phyloP scores from a whole-genome alignment of 2,329 filamentous ascomycete genomes.

The Gnomoniopsis smithogilvyi region DNA sequence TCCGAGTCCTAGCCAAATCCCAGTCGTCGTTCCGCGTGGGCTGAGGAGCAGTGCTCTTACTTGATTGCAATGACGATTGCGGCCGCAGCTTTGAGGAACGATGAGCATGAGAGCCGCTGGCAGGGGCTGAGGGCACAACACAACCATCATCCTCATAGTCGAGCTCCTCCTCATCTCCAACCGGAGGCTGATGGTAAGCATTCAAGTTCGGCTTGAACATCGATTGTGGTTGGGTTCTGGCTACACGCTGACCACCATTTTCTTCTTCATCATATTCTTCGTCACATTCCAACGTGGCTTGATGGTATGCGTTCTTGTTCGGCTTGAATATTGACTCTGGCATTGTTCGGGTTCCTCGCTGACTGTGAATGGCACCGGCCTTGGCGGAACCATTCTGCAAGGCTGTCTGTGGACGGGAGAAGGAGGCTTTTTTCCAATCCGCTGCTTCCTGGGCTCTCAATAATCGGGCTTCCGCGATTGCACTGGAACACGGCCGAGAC shows the following conservation, averaged over 20 bases:
- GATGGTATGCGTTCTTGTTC: background rate
- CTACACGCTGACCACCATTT: too few relatives aligned
- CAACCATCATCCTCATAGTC: too few relatives aligned
- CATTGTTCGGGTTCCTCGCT: background rate
- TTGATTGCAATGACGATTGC: background rate
- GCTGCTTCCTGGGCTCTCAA: background rate
- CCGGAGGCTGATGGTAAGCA: too few relatives aligned
- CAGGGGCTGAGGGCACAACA: too few relatives aligned
- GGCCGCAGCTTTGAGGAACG: background rate
- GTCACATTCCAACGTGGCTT: too few relatives aligned
- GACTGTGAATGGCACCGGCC: background rate
- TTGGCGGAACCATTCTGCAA: background rate
- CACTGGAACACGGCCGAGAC: background rate
- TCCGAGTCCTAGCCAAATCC: background rate
- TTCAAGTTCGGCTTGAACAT: too few relatives aligned
- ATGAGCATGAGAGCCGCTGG: background rate
- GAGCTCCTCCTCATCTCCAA: too few relatives aligned
- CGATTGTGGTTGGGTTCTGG: too few relatives aligned
- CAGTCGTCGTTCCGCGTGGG: background rate
- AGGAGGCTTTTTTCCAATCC: background rate
- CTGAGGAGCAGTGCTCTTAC: background rate
- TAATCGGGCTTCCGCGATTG: background rate
- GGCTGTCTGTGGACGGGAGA: background rate
- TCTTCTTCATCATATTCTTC: too few relatives aligned
- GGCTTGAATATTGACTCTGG: background rate